Conservation (phyloP, 768 basidiomycete species). For the Boletus speciosus region DNA sequence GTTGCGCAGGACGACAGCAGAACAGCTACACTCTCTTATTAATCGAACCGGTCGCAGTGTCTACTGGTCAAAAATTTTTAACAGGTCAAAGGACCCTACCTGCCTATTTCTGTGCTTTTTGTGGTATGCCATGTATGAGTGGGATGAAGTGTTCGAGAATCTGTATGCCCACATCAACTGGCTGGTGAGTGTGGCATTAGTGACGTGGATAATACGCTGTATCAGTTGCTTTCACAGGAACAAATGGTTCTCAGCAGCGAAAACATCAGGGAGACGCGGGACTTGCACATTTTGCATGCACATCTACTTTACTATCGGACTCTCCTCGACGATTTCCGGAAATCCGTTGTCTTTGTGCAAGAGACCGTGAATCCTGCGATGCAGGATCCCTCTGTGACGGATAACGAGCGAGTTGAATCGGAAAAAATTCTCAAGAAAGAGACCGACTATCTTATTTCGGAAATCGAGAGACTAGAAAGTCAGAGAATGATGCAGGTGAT, state of each 20-base stretch:
- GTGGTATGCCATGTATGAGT: constrained; percentile 61
- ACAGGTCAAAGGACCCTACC: constrained; percentile 43
- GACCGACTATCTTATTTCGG: constrained; percentile 44
- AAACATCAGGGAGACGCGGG: constrained; percentile 44
- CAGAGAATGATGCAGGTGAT: constrained; percentile 28
- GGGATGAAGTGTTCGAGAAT: constrained; percentile 57
- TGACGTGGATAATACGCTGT: neutral
- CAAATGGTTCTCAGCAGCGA: constrained; percentile 38
- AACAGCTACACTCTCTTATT: constrained; percentile 28
- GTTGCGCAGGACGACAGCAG: constrained; percentile 19
- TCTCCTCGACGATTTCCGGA: constrained; percentile 51
- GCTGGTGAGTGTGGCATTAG: constrained; percentile 37
- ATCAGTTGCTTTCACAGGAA: constrained; percentile 36
- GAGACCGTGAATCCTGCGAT: constrained; percentile 49
- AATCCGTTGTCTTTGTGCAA: constrained; percentile 47
- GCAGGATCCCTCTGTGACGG: constrained; percentile 23
- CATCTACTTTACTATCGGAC: constrained; percentile 55
- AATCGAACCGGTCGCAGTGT: constrained; percentile 31
- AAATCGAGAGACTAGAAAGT: constrained; percentile 46
- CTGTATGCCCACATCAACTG: constrained; percentile 48
- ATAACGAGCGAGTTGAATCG: constrained; percentile 19
- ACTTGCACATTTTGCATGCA: constrained; percentile 55
- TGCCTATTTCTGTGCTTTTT: constrained; percentile 50
- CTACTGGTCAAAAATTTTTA: constrained; percentile 31
- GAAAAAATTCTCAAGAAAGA: constrained; percentile 42